Evolutionary conservation across 345 rosid genomes (phyloP), one percentile per base, ranked within the genome.

Genomic region (Eucalyptus leucophloia): DNA sequence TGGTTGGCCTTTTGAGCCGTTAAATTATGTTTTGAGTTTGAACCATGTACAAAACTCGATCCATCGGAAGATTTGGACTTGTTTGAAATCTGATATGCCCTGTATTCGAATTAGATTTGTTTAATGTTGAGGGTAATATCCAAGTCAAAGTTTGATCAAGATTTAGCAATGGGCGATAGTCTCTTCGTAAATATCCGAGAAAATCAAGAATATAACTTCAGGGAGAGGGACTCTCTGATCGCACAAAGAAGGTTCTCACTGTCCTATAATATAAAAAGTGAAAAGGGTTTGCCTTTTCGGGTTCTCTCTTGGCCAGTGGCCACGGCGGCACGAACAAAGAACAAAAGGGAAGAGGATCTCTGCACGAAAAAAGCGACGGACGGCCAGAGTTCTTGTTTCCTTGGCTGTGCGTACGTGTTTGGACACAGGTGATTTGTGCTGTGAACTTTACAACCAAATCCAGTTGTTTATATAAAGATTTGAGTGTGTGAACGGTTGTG

Each of bases 401-500:
- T 30, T 62, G 69, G 6, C 62, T 24, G 30, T 10, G 69, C 18
- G 34, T 6, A 62, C 69, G 18, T 30, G 69, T 62, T 62, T 62
- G 34, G 69, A 62, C 69, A 62, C 69, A 56, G 69, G 32, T 62
- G 32, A 62, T 62, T 30, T 62, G 69, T 62, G 17, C 34, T 13
- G 34, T 62, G 9, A 62, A 62, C 34, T 62, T 62, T 62, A 28
- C 69, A 62, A 28, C 16, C 69, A 12, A 62, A 62, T 6, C 28
- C 3, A 62, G 69, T 56, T 56, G 14, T 24, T 56, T 10, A 9
- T 56, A 24, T 28, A 60, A 60, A 60, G 16, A 60, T 30, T 62
- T 2, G 4, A 6, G 17, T 2, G 2, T 6, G 17, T 62, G 32
- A 30, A 13, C 1, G 1, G 2, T 62, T 13, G 17, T 62, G n/a